These are phyloP conservation scores for Talaromyces sp. DNA, from an alignment of 2,329 filamentous ascomycete genomes.

Conservation along the genomic window DNA sequence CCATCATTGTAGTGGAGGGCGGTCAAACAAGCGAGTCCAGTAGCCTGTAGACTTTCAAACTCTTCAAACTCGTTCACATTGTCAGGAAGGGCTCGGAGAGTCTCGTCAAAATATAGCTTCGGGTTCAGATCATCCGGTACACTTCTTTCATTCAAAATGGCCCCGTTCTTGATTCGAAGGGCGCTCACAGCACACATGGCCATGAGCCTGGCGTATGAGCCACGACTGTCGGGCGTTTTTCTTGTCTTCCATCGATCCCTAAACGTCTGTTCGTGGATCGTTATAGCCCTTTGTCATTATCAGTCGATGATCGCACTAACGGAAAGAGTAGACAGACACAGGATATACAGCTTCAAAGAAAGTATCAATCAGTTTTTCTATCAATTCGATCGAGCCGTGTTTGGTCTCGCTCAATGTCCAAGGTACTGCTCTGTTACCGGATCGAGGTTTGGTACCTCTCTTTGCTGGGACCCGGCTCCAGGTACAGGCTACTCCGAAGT, in stretches of 20 bases:
- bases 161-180: constrained; percentile 7
- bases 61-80: neutral
- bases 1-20: constrained; percentile 4
- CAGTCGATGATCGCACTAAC: neutral
- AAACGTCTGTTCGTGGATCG: constrained; percentile 5
- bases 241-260: neutral
- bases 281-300: constrained; percentile 1
- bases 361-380: constrained; percentile 8
- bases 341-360: constrained; percentile 6
- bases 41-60: constrained; percentile 6
- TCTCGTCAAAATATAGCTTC: neutral
- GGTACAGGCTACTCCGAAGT: constrained; percentile 8
- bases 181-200: constrained; percentile 5
- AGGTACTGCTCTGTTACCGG: neutral
- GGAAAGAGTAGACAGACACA: neutral
- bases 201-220: constrained; percentile 5
- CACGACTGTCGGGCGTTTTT: neutral
- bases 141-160: neutral
- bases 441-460: constrained; percentile 4
- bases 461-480: constrained; percentile 2
- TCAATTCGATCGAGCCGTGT: neutral
- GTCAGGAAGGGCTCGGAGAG: neutral
- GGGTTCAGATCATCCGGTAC: neutral
- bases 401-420: constrained; percentile 1
- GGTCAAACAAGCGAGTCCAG: constrained; percentile 1